These are phyloP conservation scores for Sphaerobolus stellatus DNA, from an alignment of 1,284 basidiomycete genomes.

Conservation along the genomic window DNA sequence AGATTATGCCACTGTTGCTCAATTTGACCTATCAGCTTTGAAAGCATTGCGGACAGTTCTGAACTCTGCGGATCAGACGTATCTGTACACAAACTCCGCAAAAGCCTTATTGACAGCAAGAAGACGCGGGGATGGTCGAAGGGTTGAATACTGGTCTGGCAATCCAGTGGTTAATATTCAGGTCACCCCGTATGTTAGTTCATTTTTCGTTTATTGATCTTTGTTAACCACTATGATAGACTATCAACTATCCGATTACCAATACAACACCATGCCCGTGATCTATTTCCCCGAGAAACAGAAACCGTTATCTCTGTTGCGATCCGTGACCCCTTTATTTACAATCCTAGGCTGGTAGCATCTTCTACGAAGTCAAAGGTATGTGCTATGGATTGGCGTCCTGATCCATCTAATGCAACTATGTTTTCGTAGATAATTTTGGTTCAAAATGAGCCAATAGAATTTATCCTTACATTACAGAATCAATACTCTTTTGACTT, in stretches of 20 bases:
- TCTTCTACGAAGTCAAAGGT: conserved; percentile 60
- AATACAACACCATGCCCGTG: conserved; percentile 55
- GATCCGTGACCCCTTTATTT: conserved; percentile 78
- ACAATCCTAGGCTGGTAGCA: conserved; percentile 65
- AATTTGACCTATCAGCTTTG: conserved; percentile 76
- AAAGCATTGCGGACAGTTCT: conserved; percentile 67
- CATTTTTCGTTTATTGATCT: conserved; percentile 11
- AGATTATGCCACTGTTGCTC: conserved; percentile 77
- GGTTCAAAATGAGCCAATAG: conserved; percentile 81
- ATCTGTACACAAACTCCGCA: conserved; percentile 70
- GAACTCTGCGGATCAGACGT: conserved; percentile 69
- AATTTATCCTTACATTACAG: conserved; percentile 80
- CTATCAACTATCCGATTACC: conserved; percentile 71
- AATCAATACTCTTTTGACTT: conserved; percentile 93
- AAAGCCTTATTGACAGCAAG: conserved; percentile 70
- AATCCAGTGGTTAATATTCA: conserved; percentile 78
- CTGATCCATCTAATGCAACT: conserved; percentile 17
- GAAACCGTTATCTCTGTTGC: conserved; percentile 51
- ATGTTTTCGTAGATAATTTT: conserved; percentile 53
- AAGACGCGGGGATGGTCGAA: conserved; percentile 69
- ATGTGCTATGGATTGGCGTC: conserved; percentile 18
- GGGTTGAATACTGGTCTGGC: conserved; percentile 82
- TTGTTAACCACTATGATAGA: conserved; percentile 38
- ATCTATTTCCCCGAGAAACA: conserved; percentile 39
- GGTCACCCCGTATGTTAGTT: conserved; percentile 62